A percentile compares a stretch with the other conserved stretches of the same genome.
Conservation (phyloP, 176 grass and related monocot species). For the Eragrostis curvula region DNA sequence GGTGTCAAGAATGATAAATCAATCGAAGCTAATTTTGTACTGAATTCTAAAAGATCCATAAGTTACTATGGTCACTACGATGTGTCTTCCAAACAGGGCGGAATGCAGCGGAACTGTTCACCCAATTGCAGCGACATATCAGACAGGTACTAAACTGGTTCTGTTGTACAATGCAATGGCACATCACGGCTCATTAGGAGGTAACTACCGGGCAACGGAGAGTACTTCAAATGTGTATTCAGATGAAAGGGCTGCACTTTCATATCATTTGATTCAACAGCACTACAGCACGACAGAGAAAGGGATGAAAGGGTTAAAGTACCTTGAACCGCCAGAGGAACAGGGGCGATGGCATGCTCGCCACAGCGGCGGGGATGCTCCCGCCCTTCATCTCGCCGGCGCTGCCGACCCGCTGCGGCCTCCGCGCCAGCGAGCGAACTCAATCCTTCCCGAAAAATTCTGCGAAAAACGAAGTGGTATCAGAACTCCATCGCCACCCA, state of each 20-base stretch:
- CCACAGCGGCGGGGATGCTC: constrained; percentile 49
- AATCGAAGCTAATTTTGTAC: background rate
- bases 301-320: background rate
- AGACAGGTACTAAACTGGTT: background rate
- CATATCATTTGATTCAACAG: background rate
- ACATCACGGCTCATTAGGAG: background rate
- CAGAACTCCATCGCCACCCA: background rate
- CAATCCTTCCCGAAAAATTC: background rate
- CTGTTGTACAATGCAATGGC: background rate
- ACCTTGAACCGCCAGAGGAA: constrained; percentile 96
- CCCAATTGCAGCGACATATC: background rate
- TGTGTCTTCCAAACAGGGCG: background rate
- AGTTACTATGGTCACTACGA: background rate
- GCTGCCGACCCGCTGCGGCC: constrained; percentile 2
- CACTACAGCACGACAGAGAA: background rate
- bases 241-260: background rate
- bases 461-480: too few relatives aligned
- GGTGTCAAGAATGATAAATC: background rate
- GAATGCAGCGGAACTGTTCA: background rate
- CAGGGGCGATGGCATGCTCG: constrained; percentile 82
- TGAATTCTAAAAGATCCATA: background rate
- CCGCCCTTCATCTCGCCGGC: constrained; percentile 70
- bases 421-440: constrained; percentile 26
- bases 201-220: background rate
- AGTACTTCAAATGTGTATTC: background rate